Evolutionary conservation across 2,329 filamentous ascomycete genomes (phyloP).

Genomic region (Penicillium sp.): DNA sequence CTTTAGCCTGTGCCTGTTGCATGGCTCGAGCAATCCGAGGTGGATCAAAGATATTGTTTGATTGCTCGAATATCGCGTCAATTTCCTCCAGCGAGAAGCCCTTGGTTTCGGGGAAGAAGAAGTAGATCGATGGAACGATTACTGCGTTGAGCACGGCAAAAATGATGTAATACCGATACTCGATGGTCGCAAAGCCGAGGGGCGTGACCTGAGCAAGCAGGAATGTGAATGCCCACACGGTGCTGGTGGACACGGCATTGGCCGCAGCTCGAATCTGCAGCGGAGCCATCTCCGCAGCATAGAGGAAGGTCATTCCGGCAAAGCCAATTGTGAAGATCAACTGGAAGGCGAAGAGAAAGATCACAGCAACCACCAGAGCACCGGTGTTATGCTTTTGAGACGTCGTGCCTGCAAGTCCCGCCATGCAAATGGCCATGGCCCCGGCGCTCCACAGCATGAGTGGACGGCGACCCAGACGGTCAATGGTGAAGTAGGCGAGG

Average conservation of each 20-base stretch:
- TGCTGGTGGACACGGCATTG: conserved; percentile 50
- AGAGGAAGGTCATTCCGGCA: conserved; percentile 55
- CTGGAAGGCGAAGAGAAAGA: conserved; percentile 56
- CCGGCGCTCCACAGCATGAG: conserved; percentile 32
- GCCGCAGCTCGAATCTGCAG: conserved; percentile 42
- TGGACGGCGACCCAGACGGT: conserved; percentile 34
- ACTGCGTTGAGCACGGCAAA: conserved; percentile 38
- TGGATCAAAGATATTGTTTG: conserved; percentile 26
- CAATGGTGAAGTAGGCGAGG: conserved; percentile 44
- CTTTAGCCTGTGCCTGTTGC: conserved; percentile 3
- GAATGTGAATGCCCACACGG: conserved; percentile 37
- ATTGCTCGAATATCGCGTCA: conserved; percentile 33
- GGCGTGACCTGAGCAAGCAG: conserved; percentile 35
- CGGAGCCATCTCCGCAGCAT: conserved; percentile 54
- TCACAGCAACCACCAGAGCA: conserved; percentile 48
- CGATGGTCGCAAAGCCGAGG: conserved; percentile 40
- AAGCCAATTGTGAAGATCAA: conserved; percentile 57
- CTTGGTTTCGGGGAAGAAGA: conserved; percentile 38
- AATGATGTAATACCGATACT: conserved; percentile 43
- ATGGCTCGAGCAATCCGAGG: conserved; percentile 20
- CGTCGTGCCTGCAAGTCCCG: conserved; percentile 46
- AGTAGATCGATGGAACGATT: conserved; percentile 30
- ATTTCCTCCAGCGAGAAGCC: conserved; percentile 36
- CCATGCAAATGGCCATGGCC: conserved; percentile 27
- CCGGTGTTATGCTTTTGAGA: conserved; percentile 38